phyloP scores from a whole-genome alignment of 23 red algal genomes.

The Gracilaria domingensis region DNA sequence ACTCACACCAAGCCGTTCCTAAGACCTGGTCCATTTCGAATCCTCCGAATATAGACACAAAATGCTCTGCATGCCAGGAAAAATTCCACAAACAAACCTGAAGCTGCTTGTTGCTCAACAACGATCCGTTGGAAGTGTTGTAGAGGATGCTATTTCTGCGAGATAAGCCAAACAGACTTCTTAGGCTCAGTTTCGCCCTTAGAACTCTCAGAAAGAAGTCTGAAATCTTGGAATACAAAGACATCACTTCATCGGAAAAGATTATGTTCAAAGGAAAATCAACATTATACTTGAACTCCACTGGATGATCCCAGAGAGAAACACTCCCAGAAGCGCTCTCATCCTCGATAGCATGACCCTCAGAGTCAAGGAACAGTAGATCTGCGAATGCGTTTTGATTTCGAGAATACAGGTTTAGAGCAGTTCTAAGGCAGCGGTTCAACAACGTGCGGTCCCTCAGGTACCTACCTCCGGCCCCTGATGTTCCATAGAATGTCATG shows the following conservation, averaged over 20 bases:
- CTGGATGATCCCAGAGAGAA: constrained; percentile 24
- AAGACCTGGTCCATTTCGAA: constrained; percentile 57
- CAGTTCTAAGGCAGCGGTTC: constrained; percentile 44
- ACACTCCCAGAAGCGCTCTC: neutral
- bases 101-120: constrained; percentile 19
- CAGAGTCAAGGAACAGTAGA: constrained; percentile 3
- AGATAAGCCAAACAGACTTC: constrained; percentile 36
- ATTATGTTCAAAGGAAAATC: constrained; percentile 48
- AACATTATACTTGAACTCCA: constrained; percentile 43
- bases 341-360: constrained; percentile 11
- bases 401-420: constrained; percentile 33
- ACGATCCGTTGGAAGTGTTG: neutral
- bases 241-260: constrained; percentile 24
- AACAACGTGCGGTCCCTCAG: constrained; percentile 8
- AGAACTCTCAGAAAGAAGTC: constrained; percentile 47
- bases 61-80: constrained; percentile 66
- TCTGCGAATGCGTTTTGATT: constrained; percentile 18
- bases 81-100: constrained; percentile 38
- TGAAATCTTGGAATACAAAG: constrained; percentile 48
- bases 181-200: constrained; percentile 30
- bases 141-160: constrained; percentile 20
- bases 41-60: constrained; percentile 61
- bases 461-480: constrained; percentile 20
- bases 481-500: constrained; percentile 58
- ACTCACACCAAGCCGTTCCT: constrained; percentile 22